phyloP scores from a whole-genome alignment of 306 rosid species.

The Medicago ruthenica region DNA sequence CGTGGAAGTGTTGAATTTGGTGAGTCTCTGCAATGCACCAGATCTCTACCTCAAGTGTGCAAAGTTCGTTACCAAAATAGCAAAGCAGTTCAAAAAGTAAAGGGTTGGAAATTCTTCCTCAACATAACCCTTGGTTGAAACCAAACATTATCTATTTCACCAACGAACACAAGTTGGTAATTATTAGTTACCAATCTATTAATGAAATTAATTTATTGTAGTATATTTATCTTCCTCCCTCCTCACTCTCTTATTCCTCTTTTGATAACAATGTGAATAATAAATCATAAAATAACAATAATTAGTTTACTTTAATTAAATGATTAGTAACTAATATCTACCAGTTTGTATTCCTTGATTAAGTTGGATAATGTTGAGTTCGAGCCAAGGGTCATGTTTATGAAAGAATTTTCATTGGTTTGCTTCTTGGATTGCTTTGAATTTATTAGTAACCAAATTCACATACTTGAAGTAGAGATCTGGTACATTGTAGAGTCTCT shows the following conservation, averaged over 20 bases:
- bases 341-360: slow-evolving; percentile 61
- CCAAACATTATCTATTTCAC: slow-evolving; percentile 66
- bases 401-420: too few species aligned
- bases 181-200: too few species aligned
- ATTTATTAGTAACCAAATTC: too few species aligned
- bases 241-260: slow-evolving; percentile 72
- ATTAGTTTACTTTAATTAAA: neutral
- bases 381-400: slow-evolving; percentile 65
- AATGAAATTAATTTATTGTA: neutral
- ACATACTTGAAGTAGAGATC: too few species aligned
- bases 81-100: slow-evolving; percentile 63
- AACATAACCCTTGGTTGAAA: slow-evolving; percentile 70
- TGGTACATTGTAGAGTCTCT: slow-evolving; percentile 35
- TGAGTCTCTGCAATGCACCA: slow-evolving; percentile 80
- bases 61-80: slow-evolving; percentile 53
- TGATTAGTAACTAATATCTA: neutral
- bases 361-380: slow-evolving; percentile 64
- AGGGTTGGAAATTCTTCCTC: slow-evolving; percentile 83
- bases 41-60: slow-evolving; percentile 78
- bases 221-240: slow-evolving; percentile 50
- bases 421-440: too few species aligned
- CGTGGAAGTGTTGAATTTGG: slow-evolving; percentile 80
- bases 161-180: slow-evolving; percentile 55
- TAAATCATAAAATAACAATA: neutral
- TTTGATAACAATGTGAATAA: neutral